Evolutionary conservation across 1,284 basidiomycete genomes (phyloP).

Genomic region (Rhodotorula mucilaginosa): DNA sequence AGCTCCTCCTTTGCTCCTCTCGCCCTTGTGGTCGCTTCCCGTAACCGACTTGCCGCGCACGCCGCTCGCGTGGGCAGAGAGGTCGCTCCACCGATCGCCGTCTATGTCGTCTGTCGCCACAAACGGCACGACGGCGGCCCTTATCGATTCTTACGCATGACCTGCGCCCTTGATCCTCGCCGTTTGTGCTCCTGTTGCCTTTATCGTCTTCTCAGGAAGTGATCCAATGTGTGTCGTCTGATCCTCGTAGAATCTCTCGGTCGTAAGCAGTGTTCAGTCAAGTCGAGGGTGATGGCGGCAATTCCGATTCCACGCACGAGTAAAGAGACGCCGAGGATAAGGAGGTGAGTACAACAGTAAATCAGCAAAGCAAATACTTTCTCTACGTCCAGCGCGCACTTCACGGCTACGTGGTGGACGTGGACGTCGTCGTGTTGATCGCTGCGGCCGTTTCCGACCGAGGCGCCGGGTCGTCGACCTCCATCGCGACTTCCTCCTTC

Average conservation of each 20-base stretch:
- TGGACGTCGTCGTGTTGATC: no score
- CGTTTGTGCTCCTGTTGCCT: not conserved
- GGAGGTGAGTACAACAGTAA: no score
- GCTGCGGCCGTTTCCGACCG: no score
- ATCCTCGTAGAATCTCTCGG: no score
- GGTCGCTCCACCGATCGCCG: not conserved
- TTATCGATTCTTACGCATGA: not conserved
- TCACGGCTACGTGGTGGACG: no score
- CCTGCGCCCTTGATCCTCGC: not conserved
- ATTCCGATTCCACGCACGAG: no score
- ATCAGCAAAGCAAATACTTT: no score
- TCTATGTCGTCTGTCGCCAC: not conserved
- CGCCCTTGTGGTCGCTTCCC: not conserved
- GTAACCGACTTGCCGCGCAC: not conserved
- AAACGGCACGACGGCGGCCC: not conserved
- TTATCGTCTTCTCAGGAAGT: not conserved
- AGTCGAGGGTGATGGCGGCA: no score
- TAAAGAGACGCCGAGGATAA: no score
- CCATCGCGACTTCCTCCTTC: slow-evolving; percentile 6
- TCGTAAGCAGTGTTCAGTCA: no score
- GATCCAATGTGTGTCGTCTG: not conserved
- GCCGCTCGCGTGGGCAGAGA: not conserved
- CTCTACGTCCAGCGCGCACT: no score
- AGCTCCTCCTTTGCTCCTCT: not conserved
- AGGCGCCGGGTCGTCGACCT: not conserved